Evolutionary conservation across 2,329 filamentous ascomycete species (phyloP).

Genomic region (Monilinia fructicola): DNA sequence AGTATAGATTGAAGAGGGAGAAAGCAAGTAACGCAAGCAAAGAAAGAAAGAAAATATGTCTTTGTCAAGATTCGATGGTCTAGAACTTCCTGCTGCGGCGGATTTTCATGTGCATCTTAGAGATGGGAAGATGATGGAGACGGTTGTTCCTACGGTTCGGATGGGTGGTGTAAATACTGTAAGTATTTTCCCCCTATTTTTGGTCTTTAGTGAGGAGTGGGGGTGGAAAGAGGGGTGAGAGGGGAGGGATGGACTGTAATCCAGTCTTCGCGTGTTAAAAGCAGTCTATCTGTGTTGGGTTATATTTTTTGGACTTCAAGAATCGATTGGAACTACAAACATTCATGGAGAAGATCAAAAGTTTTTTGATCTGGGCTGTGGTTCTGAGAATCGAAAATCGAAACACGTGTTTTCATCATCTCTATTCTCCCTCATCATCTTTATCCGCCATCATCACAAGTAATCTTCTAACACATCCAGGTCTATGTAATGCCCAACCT

Average conservation of each 20-base stretch:
- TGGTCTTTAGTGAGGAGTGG: background rate
- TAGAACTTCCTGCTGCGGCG: constrained; percentile 61
- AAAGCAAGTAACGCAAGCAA: background rate
- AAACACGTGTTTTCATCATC: background rate
- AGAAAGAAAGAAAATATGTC: background rate
- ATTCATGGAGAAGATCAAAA: background rate
- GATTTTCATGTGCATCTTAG: constrained; percentile 49
- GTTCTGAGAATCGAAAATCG: background rate
- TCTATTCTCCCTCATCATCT: background rate
- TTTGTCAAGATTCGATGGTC: constrained; percentile 20
- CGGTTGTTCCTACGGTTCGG: constrained; percentile 54
- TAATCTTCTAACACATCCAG: constrained; percentile 35
- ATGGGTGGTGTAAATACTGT: constrained; percentile 62
- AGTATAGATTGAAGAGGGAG: background rate
- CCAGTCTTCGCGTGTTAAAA: background rate
- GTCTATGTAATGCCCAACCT: constrained; percentile 54
- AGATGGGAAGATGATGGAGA: constrained; percentile 55
- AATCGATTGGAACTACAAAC: background rate
- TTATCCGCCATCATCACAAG: constrained; percentile 35
- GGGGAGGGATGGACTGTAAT: background rate
- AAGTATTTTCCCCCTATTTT: background rate
- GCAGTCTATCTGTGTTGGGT: background rate
- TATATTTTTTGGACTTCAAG: background rate
- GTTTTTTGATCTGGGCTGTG: background rate
- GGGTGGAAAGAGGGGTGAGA: background rate